A percentile compares a stretch with the other conserved stretches of the same genome.
phyloP scores from a whole-genome alignment of 2,329 filamentous ascomycete genomes.

The Talaromyces funiculosus region DNA sequence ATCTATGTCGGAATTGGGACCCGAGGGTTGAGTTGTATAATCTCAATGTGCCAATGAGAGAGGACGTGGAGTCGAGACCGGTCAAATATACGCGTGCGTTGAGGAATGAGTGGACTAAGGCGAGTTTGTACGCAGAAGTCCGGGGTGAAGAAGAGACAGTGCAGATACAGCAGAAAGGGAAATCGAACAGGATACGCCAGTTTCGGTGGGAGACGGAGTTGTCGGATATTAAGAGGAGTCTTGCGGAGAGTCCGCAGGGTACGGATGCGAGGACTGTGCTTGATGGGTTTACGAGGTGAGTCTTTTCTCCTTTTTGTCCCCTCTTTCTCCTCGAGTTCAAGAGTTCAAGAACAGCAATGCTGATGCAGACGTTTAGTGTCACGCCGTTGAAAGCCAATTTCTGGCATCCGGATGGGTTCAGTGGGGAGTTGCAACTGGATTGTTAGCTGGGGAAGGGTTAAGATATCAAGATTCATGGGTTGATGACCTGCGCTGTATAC shows the following conservation, averaged over 20 bases:
- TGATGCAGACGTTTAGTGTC: conserved; percentile 51
- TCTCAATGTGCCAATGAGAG: conserved; percentile 77
- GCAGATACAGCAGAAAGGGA: conserved; percentile 15
- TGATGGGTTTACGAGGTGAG: conserved; percentile 72
- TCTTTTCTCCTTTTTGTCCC: background rate
- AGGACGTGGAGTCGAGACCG: conserved; percentile 62
- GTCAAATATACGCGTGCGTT: conserved; percentile 72
- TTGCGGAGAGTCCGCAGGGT: conserved; percentile 67
- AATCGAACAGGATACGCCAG: conserved; percentile 55
- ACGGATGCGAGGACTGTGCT: conserved; percentile 88
- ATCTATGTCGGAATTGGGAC: conserved; percentile 66
- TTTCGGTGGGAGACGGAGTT: conserved; percentile 89
- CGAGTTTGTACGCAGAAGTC: conserved; percentile 74
- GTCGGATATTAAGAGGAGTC: conserved; percentile 75
- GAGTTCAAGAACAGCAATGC: background rate
- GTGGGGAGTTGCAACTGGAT: conserved; percentile 61
- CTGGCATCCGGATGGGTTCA: conserved; percentile 63
- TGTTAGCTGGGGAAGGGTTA: background rate
- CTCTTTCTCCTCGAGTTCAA: background rate
- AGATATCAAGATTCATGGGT: background rate
- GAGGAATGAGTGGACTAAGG: conserved; percentile 77
- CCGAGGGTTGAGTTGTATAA: conserved; percentile 71
- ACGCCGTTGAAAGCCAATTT: conserved; percentile 88
- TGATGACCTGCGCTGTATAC: background rate
- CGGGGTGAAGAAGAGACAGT: conserved; percentile 26